phyloP scores from a whole-genome alignment of 2,329 filamentous ascomycete genomes.

The Acarospora socialis region DNA sequence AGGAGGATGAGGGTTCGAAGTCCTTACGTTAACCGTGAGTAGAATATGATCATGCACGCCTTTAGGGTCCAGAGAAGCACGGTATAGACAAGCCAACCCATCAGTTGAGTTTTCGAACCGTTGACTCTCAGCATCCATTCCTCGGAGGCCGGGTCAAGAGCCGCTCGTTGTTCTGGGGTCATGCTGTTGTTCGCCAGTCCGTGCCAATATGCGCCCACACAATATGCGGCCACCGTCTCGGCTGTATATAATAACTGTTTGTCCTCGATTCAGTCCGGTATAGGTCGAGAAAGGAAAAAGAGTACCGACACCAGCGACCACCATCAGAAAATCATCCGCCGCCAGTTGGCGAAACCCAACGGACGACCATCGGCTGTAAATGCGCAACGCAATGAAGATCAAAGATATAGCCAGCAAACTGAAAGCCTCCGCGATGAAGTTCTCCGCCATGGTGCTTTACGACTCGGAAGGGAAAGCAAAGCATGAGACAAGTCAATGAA shows the following conservation, averaged over 20 bases:
- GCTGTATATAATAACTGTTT: conserved; percentile 5
- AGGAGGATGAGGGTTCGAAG: not conserved
- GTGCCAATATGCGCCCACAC: not conserved
- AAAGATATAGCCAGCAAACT: conserved; percentile 2
- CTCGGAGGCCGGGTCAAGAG: conserved; percentile 11
- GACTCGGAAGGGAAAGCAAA: too few species aligned
- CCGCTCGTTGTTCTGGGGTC: conserved; percentile 13
- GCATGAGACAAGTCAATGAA: too few species aligned
- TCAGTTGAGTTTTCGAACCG: conserved; percentile 17
- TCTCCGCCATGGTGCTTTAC: conserved; percentile 16
- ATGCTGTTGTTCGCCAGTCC: conserved; percentile 10
- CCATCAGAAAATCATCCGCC: conserved; percentile 4
- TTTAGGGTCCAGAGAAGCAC: conserved; percentile 18
- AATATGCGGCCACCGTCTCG: conserved; percentile 5
- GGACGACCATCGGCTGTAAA: not conserved
- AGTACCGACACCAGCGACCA: conserved; percentile 2
- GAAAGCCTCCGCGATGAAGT: conserved; percentile 6
- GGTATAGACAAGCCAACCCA: conserved; percentile 16
- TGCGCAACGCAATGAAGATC: conserved; percentile 2
- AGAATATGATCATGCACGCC: conserved; percentile 17
- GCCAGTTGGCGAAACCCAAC: conserved; percentile 2
- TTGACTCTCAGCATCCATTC: conserved; percentile 14
- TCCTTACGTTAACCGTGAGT: conserved; percentile 16
- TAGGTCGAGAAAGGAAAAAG: too few species aligned
- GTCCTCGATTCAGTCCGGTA: too few species aligned